Evolutionary conservation across 2,329 filamentous ascomycete genomes (phyloP), one percentile per base, ranked within the genome.

Genomic region (Talaromyces sp.): DNA sequence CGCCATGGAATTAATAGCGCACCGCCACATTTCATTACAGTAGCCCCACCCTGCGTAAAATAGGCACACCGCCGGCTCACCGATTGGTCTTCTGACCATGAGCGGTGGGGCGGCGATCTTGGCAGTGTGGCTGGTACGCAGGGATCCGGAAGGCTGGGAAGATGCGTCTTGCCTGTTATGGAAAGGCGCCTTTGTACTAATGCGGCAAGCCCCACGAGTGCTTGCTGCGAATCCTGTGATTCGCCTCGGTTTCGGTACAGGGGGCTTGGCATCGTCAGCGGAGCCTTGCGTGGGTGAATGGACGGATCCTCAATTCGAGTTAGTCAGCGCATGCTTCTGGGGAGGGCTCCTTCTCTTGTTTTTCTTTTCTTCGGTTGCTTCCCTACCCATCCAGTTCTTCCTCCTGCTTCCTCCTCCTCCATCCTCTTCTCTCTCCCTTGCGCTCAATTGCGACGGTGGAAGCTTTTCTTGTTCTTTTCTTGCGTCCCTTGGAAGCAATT

Each of bases 181-280:
- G 25, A 7, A 27, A 53, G 3, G 49, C 11, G 22, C 22, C 7
- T 2, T 3, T 27, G 1, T 11, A 10, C 49, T 30, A 53, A 53
- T 30, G 49, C 49, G 28, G 27, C 15, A 53, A 11, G 25, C 15
- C 49, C 49, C 49, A 53, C 8, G 15, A 8, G 15, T 27, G 27
- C 49, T 9, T 11, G 9, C 17, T 17, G 10, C 22, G 36, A 58
- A 55, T 55, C 42, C 17, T 17, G n/a, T 32, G 36, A 58, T 61
- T 61, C 42, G 59, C 55, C 52, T 28, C 11, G 11, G 28, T 7
- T 22, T n/a, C 30, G 25, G 13, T 25, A 19, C 49, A 53, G 15
- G 55, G 55, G 59, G 55, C 27, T 61, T 61, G 59, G 59, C 59
- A 51, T 58, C 59, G 59, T 61, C 59, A 61, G 47, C 55, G 30